Percentiles rank a stretch among this genome's conserved stretches.
Conservation (phyloP, 495 filamentous ascomycete genomes). For the Aspergillus diversus region DNA sequence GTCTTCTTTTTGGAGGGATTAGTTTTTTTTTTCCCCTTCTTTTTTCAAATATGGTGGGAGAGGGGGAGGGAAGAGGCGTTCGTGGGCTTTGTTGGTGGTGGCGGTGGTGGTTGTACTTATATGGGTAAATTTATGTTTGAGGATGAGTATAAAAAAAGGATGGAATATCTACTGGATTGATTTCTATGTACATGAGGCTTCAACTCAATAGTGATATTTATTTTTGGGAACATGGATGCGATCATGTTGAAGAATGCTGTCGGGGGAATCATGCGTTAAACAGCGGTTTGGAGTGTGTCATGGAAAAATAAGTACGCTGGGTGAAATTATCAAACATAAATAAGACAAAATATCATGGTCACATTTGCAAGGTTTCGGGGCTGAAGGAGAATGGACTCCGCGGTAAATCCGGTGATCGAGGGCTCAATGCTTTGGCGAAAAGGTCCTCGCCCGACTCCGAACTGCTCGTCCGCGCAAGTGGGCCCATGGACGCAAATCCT, state of each 20-base stretch:
- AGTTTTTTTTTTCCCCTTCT: background rate
- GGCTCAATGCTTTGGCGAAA: conserved; percentile 80
- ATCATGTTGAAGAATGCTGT: conserved; percentile 19
- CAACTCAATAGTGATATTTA: conserved; percentile 19
- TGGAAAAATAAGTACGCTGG: conserved; percentile 10
- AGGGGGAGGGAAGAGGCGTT: background rate
- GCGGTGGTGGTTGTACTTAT: background rate
- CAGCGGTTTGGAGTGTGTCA: background rate
- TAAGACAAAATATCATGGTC: conserved; percentile 11
- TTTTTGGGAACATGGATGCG: conserved; percentile 13
- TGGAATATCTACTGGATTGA: conserved; percentile 19
- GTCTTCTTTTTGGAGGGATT: background rate
- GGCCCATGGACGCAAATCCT: conserved; percentile 41
- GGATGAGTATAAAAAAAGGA: background rate
- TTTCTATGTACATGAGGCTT: conserved; percentile 26
- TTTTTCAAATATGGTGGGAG: background rate
- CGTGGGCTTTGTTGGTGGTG: background rate
- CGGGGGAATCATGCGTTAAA: conserved; percentile 22
- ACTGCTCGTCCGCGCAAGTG: conserved; percentile 29
- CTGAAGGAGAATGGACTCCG: conserved; percentile 71
- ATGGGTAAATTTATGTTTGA: background rate
- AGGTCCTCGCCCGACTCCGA: conserved; percentile 69
- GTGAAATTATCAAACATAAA: conserved; percentile 3
- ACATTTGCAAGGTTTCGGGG: conserved; percentile 25
- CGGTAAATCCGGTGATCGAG: conserved; percentile 75